Conservation (phyloP, 2,329 filamentous ascomycete species). For the Trichoderma polysporum region DNA sequence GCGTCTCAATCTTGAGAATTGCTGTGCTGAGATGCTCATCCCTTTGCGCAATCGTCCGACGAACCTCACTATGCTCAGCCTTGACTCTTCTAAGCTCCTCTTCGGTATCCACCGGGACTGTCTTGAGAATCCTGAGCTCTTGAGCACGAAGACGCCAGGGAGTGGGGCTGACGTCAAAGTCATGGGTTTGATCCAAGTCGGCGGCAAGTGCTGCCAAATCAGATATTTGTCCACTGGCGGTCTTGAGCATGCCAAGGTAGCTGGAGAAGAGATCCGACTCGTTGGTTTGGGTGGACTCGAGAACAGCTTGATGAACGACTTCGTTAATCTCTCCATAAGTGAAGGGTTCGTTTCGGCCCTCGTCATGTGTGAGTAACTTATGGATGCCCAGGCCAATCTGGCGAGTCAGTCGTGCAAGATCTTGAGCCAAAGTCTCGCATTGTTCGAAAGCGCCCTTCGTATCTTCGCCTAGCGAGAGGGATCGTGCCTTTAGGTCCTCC, state of each 20-base stretch:
- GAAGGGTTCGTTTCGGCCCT: slow-evolving; percentile 67
- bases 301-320: slow-evolving; percentile 56
- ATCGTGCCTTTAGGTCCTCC: slow-evolving; percentile 73
- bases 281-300: slow-evolving; percentile 49
- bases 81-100: slow-evolving; percentile 79
- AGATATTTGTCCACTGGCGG: slow-evolving; percentile 61
- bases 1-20: slow-evolving; percentile 88
- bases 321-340: slow-evolving; percentile 65
- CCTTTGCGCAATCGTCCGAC: slow-evolving; percentile 67
- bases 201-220: slow-evolving; percentile 70
- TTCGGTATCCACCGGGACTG: slow-evolving; percentile 76
- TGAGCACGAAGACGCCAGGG: slow-evolving; percentile 84
- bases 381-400: slow-evolving; percentile 67
- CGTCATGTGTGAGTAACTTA: slow-evolving; percentile 62
- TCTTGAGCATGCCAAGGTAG: slow-evolving; percentile 66
- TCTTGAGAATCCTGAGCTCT: slow-evolving; percentile 79
- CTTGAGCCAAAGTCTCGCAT: slow-evolving; percentile 62
- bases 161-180: slow-evolving; percentile 72
- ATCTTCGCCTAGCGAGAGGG: slow-evolving; percentile 68
- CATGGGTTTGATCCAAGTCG: slow-evolving; percentile 70
- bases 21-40: slow-evolving; percentile 84
- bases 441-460: slow-evolving; percentile 68
- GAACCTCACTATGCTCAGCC: slow-evolving; percentile 76
- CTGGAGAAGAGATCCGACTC: slow-evolving; percentile 70
- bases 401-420: slow-evolving; percentile 65